Percentiles rank a stretch among this genome's conserved stretches.
Evolutionary conservation across 345 rosid genomes (phyloP).

Genomic region (Euphorbia lathyris): DNA sequence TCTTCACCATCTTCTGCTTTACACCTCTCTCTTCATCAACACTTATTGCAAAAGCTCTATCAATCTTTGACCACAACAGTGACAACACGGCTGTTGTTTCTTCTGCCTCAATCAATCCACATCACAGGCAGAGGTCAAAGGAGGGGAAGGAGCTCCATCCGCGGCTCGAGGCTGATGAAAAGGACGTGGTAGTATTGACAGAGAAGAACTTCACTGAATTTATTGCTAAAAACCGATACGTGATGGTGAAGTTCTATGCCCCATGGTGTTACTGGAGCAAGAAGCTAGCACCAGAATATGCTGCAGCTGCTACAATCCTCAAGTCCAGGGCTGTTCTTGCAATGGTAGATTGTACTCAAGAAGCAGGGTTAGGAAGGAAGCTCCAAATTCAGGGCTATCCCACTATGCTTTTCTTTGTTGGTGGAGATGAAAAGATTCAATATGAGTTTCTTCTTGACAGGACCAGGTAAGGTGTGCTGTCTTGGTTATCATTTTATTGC

Average conservation of each 20-base stretch:
- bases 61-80: background rate
- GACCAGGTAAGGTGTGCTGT: constrained; percentile 4
- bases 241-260: constrained; percentile 24
- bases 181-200: constrained; percentile 17
- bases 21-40: background rate
- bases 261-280: constrained; percentile 19
- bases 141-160: background rate
- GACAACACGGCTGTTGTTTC: background rate
- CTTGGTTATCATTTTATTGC: background rate
- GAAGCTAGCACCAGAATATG: constrained; percentile 20
- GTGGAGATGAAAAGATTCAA: constrained; percentile 1
- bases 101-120: background rate
- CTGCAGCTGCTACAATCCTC: constrained; percentile 27
- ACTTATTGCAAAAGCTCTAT: background rate
- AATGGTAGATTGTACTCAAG: constrained; percentile 5
- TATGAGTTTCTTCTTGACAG: background rate
- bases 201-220: constrained; percentile 19
- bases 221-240: constrained; percentile 13
- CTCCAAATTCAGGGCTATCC: constrained; percentile 8
- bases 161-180: background rate
- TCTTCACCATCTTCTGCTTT: background rate
- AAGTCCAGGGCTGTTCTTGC: constrained; percentile 28
- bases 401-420: constrained; percentile 13
- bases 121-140: background rate
- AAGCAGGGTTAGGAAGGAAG: background rate